These are phyloP conservation scores for Lagerstroemia speciosa DNA, from an alignment of 345 rosid species.

Conservation along the genomic window DNA sequence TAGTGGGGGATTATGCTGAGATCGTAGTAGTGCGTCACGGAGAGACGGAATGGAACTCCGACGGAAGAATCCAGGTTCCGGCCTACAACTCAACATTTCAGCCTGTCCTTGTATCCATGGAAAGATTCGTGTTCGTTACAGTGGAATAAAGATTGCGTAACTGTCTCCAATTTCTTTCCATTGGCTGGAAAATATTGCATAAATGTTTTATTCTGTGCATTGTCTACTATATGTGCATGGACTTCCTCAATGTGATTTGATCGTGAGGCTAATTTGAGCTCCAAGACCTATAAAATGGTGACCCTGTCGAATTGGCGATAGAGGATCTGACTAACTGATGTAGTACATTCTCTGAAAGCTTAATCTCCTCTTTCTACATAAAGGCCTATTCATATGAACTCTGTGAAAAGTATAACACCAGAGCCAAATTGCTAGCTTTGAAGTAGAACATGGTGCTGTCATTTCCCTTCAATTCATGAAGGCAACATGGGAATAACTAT, in stretches of 20 bases:
- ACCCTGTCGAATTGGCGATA: background rate
- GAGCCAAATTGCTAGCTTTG: background rate
- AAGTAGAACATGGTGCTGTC: background rate
- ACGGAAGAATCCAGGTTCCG: constrained; percentile 19
- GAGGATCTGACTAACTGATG: background rate
- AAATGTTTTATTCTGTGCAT: background rate
- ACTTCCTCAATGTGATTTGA: background rate
- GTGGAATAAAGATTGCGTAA: background rate
- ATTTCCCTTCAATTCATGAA: background rate
- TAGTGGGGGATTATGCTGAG: constrained; percentile 8
- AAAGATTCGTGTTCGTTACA: background rate
- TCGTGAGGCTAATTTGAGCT: background rate
- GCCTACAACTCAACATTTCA: background rate
- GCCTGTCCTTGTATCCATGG: background rate
- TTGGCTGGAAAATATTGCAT: background rate
- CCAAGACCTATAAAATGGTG: background rate
- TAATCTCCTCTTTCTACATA: background rate
- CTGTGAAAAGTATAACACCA: background rate
- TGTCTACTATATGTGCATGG: background rate
- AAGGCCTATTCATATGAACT: too few relatives aligned
- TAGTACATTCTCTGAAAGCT: background rate
- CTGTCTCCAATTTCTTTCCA: background rate
- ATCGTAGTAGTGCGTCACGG: constrained; percentile 20
- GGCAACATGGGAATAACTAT: background rate
- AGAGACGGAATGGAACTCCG: constrained; percentile 22